These are phyloP conservation scores for Senecio squalidus DNA, from an alignment of 140 eudicot genomes.

Conservation along the genomic window DNA sequence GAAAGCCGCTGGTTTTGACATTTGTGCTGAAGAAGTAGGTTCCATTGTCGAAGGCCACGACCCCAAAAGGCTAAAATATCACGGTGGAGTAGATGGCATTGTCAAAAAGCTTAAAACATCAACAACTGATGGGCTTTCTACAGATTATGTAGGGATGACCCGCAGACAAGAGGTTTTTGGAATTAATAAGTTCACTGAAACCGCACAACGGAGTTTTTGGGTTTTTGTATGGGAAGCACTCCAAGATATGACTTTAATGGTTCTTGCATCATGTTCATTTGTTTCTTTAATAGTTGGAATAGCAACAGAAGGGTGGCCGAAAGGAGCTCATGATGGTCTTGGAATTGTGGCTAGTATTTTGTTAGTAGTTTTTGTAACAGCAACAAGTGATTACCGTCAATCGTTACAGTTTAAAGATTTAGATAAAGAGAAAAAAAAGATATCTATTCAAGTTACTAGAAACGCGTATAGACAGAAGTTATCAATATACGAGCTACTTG, in stretches of 20 bases:
- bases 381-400: conserved; percentile 97
- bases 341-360: conserved; percentile 94
- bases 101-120: conserved; percentile 67
- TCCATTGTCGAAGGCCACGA: conserved; percentile 89
- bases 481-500: conserved; percentile 68
- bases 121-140: conserved; percentile 49
- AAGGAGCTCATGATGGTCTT: conserved; percentile 95
- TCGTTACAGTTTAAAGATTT: conserved; percentile 89
- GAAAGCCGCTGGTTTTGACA: conserved; percentile 71
- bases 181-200: conserved; percentile 67
- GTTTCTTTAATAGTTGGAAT: conserved; percentile 91
- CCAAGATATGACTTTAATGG: conserved; percentile 97
- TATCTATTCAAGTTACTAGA: conserved; percentile 80
- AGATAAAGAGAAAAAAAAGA: conserved; percentile 96
- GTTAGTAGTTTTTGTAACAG: conserved; percentile 90
- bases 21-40: conserved; percentile 85
- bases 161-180: conserved; percentile 64
- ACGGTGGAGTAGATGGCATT: conserved; percentile 77
- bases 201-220: conserved; percentile 65
- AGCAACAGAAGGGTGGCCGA: conserved; percentile 97
- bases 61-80: conserved; percentile 63
- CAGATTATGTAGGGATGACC: conserved; percentile 27
- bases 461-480: conserved; percentile 73
- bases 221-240: conserved; percentile 98
- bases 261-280: conserved; percentile 82